Evolutionary conservation across 2,329 filamentous ascomycete genomes (phyloP).

Genomic region (Nannizzia gypsea): DNA sequence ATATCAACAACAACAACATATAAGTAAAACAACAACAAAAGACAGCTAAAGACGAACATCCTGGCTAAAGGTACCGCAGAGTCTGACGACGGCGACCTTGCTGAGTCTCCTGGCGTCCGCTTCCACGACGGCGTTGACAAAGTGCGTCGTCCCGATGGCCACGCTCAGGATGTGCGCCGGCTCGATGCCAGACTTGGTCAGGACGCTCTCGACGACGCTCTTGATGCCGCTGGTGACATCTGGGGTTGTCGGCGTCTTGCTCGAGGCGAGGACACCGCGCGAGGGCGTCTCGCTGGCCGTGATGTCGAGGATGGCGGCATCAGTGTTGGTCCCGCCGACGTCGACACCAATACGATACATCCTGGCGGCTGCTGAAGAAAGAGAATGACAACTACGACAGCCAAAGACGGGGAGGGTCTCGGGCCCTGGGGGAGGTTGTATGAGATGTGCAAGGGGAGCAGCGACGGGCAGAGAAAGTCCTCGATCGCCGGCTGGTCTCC

Average conservation of each 20-base stretch:
- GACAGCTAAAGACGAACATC: slow-evolving; percentile 17
- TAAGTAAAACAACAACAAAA: background rate
- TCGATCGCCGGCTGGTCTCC: background rate
- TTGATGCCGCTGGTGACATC: slow-evolving; percentile 42
- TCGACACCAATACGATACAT: slow-evolving; percentile 30
- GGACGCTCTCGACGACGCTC: slow-evolving; percentile 35
- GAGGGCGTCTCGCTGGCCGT: slow-evolving; percentile 24
- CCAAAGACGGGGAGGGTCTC: no score
- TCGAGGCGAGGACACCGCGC: slow-evolving; percentile 36
- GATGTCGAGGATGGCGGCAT: slow-evolving; percentile 37
- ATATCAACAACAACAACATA: background rate
- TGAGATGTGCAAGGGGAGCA: background rate
- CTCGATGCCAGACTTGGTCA: slow-evolving; percentile 30
- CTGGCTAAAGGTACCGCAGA: slow-evolving; percentile 37
- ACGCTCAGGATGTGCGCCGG: slow-evolving; percentile 35
- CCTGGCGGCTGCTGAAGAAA: background rate
- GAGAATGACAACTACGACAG: background rate
- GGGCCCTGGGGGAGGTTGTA: background rate
- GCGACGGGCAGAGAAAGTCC: background rate
- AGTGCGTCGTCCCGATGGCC: slow-evolving; percentile 40
- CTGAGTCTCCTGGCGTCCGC: slow-evolving; percentile 34
- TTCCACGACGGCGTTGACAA: slow-evolving; percentile 41
- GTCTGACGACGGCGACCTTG: slow-evolving; percentile 37
- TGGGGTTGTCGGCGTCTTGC: slow-evolving; percentile 41
- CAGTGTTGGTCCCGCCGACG: slow-evolving; percentile 32